Evolutionary conservation across 139 green algal genomes (phyloP).

Genomic region (Dunaliella sp.): DNA sequence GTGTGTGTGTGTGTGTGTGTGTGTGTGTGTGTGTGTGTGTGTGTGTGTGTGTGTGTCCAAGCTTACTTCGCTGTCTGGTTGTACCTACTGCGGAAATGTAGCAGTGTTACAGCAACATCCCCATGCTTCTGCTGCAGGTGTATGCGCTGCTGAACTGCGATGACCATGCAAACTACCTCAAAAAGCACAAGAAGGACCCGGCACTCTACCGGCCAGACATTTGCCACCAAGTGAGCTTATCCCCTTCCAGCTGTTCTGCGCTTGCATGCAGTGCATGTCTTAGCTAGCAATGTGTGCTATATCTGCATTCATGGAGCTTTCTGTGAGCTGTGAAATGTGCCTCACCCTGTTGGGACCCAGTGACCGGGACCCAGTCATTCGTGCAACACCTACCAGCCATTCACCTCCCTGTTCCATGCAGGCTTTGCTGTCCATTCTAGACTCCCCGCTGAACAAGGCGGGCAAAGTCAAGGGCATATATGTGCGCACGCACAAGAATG

Average conservation of each 20-base stretch:
- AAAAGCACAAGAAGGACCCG: constrained; percentile 83
- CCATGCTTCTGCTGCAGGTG: constrained; percentile 33
- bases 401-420: constrained; percentile 31
- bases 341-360: too few relatives aligned
- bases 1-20: too few relatives aligned
- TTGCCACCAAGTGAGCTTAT: constrained; percentile 76
- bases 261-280: too few relatives aligned
- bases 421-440: constrained; percentile 89
- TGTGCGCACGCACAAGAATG: constrained; percentile 87
- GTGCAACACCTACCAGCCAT: too few relatives aligned
- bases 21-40: too few relatives aligned
- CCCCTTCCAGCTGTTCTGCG: too few relatives aligned
- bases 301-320: too few relatives aligned
- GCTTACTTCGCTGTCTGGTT: not conserved
- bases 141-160: constrained; percentile 95
- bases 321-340: too few relatives aligned
- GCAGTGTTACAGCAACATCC: constrained; percentile 15
- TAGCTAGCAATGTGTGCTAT: too few relatives aligned
- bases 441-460: constrained; percentile 94
- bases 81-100: too few relatives aligned
- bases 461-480: constrained; percentile 89
- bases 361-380: too few relatives aligned
- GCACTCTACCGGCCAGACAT: constrained; percentile 92
- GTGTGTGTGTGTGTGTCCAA: too few relatives aligned
- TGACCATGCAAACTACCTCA: constrained; percentile 90